Percentiles rank a stretch among this genome's conserved stretches.
phyloP scores from a whole-genome alignment of 192 early-diverging fungal genomes.

The Podila verticillata region DNA sequence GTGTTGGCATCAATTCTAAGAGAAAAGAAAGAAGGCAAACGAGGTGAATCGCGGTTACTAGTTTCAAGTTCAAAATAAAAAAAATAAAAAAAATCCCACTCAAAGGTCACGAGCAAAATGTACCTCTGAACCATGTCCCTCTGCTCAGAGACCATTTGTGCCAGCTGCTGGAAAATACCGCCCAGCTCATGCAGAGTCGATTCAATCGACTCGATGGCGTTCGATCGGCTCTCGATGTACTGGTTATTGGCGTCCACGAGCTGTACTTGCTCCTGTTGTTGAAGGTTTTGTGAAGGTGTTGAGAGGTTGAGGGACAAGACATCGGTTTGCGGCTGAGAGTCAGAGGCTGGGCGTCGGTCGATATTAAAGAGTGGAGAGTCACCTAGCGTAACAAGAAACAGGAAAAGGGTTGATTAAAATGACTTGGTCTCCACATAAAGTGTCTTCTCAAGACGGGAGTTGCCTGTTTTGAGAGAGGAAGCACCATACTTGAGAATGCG shows the following conservation, averaged over 20 bases:
- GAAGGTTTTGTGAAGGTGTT: constrained; percentile 64
- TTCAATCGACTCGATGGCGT: constrained; percentile 96
- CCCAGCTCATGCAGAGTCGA: constrained; percentile 96
- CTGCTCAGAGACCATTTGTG: constrained; percentile 87
- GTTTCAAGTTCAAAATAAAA: background rate
- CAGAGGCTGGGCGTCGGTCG: constrained; percentile 47
- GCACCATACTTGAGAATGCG: constrained; percentile 49
- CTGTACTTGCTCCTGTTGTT: constrained; percentile 75
- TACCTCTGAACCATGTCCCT: constrained; percentile 86
- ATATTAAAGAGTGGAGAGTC: constrained; percentile 73
- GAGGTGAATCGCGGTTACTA: background rate
- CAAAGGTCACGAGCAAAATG: background rate
- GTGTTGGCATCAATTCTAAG: constrained; percentile 93
- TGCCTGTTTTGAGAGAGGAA: background rate
- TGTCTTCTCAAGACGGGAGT: too few species aligned
- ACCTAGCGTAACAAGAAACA: constrained; percentile 14
- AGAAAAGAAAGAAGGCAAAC: background rate
- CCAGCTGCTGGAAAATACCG: constrained; percentile 90
- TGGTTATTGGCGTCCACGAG: constrained; percentile 71
- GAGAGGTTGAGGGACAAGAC: constrained; percentile 56
- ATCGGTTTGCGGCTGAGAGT: constrained; percentile 26
- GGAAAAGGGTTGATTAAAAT: background rate
- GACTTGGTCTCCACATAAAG: too few species aligned
- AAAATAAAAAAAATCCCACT: too few species aligned
- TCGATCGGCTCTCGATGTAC: constrained; percentile 89